A percentile compares a stretch with the other conserved stretches of the same genome.
These are phyloP conservation scores for Xylariaceae sp. DNA, from an alignment of 2,329 filamentous ascomycete species.

Conservation along the genomic window DNA sequence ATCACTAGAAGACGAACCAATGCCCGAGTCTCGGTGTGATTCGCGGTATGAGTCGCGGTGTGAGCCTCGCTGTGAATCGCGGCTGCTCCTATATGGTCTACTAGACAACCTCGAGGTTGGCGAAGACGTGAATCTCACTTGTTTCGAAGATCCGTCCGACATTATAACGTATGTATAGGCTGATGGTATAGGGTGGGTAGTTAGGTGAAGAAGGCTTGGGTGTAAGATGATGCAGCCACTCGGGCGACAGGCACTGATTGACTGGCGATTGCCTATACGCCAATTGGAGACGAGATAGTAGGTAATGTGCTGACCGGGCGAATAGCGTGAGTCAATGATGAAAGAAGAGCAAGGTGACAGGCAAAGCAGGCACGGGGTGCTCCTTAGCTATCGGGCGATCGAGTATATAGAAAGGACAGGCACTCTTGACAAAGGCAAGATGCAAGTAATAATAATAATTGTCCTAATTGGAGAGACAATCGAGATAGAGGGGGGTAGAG, in stretches of 20 bases:
- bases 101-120: slow-evolving; percentile 6
- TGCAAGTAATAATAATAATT: not conserved
- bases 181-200: not conserved
- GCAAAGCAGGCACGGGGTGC: slow-evolving; percentile 2
- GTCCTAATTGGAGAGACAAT: not conserved
- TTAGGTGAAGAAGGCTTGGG: slow-evolving; percentile 1
- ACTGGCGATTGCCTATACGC: slow-evolving; percentile 4
- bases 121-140: slow-evolving; percentile 17
- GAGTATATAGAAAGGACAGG: slow-evolving; percentile 5
- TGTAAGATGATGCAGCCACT: slow-evolving; percentile 4
- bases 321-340: slow-evolving; percentile 6
- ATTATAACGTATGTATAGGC: slow-evolving; percentile 9
- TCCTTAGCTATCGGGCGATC: not conserved
- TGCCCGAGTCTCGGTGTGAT: slow-evolving; percentile 20
- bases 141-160: slow-evolving; percentile 15
- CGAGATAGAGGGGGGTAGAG: not conserved
- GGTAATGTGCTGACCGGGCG: slow-evolving; percentile 2
- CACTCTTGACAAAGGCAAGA: not conserved
- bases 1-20: slow-evolving; percentile 27
- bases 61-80: slow-evolving; percentile 12
- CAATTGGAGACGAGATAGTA: no score
- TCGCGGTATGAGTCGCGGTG: slow-evolving; percentile 12
- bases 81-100: slow-evolving; percentile 13
- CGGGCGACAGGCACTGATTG: slow-evolving; percentile 1
- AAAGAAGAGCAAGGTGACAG: slow-evolving; percentile 3